These are phyloP conservation scores for Trametes elegans DNA, from an alignment of 768 basidiomycete genomes.

Conservation along the genomic window DNA sequence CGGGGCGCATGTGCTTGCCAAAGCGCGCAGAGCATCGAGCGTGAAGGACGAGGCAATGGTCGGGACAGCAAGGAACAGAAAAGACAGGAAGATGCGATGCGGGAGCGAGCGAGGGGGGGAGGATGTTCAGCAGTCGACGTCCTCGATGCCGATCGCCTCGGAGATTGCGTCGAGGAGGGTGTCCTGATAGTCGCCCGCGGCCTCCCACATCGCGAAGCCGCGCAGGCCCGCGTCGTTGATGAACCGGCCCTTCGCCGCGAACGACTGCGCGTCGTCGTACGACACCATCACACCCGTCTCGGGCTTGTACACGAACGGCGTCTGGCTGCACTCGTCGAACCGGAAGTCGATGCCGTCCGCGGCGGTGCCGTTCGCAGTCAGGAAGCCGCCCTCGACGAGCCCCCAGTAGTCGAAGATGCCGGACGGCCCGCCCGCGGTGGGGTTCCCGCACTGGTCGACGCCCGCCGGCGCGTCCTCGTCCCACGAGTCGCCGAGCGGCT, in stretches of 20 bases:
- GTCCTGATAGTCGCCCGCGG: constrained; percentile 42
- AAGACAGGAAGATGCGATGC: neutral
- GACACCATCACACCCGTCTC: constrained; percentile 32
- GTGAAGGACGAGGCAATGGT: neutral
- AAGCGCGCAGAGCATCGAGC: constrained; percentile 10
- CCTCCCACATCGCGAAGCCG: constrained; percentile 48
- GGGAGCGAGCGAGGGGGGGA: neutral
- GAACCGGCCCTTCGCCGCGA: constrained; percentile 41
- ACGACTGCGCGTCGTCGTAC: constrained; percentile 33
- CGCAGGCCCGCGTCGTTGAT: constrained; percentile 34
- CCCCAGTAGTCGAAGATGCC: constrained; percentile 66
- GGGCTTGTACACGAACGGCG: constrained; percentile 34
- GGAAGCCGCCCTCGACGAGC: constrained; percentile 53
- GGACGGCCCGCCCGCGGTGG: constrained; percentile 34
- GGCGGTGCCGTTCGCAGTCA: constrained; percentile 44
- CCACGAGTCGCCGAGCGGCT: constrained; percentile 42
- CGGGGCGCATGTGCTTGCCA: constrained; percentile 7
- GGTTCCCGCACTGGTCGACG: constrained; percentile 36
- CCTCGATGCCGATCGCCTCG: constrained; percentile 21
- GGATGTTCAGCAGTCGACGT: constrained; percentile 21
- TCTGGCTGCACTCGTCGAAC: constrained; percentile 35
- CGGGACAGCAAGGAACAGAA: neutral
- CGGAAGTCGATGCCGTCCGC: constrained; percentile 47
- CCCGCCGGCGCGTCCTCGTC: constrained; percentile 25
- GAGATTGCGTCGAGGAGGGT: constrained; percentile 58